These are phyloP conservation scores for Rhexocercosporidium sp. DNA, from an alignment of 2,329 filamentous ascomycete genomes.

Conservation along the genomic window DNA sequence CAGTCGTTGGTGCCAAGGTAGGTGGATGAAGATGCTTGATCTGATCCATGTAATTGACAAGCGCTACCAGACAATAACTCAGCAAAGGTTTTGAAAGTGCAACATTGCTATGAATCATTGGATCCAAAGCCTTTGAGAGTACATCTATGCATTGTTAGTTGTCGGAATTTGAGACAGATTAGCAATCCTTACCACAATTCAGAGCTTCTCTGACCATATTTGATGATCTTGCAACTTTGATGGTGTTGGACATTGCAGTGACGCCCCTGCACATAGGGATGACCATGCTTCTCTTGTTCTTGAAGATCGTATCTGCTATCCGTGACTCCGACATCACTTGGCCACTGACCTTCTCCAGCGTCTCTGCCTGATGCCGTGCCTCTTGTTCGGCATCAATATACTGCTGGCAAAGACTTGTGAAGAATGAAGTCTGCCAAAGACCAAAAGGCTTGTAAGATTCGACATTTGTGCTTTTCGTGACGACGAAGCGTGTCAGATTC, in stretches of 20 bases:
- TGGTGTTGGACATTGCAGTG: slow-evolving; percentile 26
- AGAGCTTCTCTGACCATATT: slow-evolving; percentile 30
- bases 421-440: slow-evolving; percentile 62
- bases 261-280: slow-evolving; percentile 28
- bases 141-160: slow-evolving; percentile 15
- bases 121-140: slow-evolving; percentile 12
- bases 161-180: slow-evolving; percentile 7
- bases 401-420: slow-evolving; percentile 61
- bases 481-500: slow-evolving; percentile 64
- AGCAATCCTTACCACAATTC: slow-evolving; percentile 29
- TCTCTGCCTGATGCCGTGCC: slow-evolving; percentile 32
- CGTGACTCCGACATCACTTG: slow-evolving; percentile 18
- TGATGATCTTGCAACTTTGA: slow-evolving; percentile 27
- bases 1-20: not conserved
- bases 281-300: slow-evolving; percentile 22
- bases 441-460: slow-evolving; percentile 55
- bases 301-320: slow-evolving; percentile 15
- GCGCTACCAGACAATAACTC: slow-evolving; percentile 1
- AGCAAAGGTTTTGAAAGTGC: slow-evolving; percentile 10
- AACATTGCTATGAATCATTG: slow-evolving; percentile 4
- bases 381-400: slow-evolving; percentile 47
- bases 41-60: slow-evolving; percentile 27
- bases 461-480: slow-evolving; percentile 50
- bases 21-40: slow-evolving; percentile 28
- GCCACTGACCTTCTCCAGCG: slow-evolving; percentile 5